Conservation (phyloP, 2,329 filamentous ascomycete species). For the Xylaria sp. region DNA sequence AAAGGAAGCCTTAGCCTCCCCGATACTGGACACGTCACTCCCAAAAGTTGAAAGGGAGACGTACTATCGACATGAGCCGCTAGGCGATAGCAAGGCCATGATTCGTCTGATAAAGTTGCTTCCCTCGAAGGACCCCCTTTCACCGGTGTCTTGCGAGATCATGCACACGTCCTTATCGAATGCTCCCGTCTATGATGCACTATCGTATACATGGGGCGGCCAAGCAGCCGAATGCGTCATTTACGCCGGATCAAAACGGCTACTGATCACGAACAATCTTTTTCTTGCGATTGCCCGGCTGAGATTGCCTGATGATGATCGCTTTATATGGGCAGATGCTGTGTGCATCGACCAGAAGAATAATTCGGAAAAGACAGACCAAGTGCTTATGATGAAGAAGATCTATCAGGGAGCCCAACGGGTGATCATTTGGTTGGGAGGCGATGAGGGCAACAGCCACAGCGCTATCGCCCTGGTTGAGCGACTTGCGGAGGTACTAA, state of each 20-base stretch:
- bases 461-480: neutral
- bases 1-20: neutral
- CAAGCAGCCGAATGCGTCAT: neutral
- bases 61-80: neutral
- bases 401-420: neutral
- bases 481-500: neutral
- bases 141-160: slow-evolving; percentile 1
- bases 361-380: neutral
- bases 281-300: neutral
- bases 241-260: neutral
- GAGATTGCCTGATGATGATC: neutral
- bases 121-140: neutral
- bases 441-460: slow-evolving; percentile 1
- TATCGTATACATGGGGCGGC: neutral
- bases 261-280: neutral
- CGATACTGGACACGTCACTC: neutral
- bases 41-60: neutral
- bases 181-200: neutral
- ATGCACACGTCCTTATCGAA: neutral
- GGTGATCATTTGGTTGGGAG: neutral
- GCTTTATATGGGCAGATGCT: neutral
- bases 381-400: neutral
- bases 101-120: neutral
- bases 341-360: slow-evolving; percentile 3
- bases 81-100: neutral